Evolutionary conservation across 805 yeast species (phyloP).

Genomic region (Lipomyces mesembrius): DNA sequence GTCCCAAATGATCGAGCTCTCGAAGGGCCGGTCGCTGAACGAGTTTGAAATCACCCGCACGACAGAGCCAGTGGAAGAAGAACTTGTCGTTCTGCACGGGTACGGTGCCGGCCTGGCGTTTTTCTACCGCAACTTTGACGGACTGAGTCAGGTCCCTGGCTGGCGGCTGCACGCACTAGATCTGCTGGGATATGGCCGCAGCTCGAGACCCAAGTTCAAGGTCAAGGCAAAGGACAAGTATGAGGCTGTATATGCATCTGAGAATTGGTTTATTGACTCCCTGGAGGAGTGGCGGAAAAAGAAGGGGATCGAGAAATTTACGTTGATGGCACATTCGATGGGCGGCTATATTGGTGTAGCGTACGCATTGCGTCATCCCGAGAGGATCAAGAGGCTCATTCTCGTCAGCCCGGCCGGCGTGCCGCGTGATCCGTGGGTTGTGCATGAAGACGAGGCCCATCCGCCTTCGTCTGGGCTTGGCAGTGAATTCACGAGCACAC

Average conservation of each 20-base stretch:
- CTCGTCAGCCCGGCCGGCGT: constrained; percentile 92
- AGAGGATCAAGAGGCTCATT: constrained; percentile 66
- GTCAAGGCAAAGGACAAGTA: constrained; percentile 41
- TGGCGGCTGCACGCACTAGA: constrained; percentile 89
- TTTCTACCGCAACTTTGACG: constrained; percentile 70
- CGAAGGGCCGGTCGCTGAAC: constrained; percentile 60
- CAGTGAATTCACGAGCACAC: constrained; percentile 25
- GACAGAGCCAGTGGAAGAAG: constrained; percentile 47
- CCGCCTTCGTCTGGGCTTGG: constrained; percentile 21
- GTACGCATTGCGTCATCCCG: constrained; percentile 66
- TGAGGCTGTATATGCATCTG: constrained; percentile 57
- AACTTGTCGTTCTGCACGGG: constrained; percentile 81
- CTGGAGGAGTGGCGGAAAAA: constrained; percentile 64
- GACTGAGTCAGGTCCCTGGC: constrained; percentile 47
- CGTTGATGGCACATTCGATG: constrained; percentile 84
- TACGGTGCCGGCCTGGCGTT: constrained; percentile 91
- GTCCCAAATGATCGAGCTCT: constrained; percentile 61
- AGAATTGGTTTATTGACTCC: constrained; percentile 67
- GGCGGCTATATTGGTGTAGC: constrained; percentile 83
- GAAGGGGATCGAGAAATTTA: constrained; percentile 56
- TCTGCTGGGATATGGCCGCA: constrained; percentile 86
- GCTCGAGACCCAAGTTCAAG: constrained; percentile 73
- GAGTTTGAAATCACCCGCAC: constrained; percentile 63
- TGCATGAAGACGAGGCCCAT: constrained; percentile 23
- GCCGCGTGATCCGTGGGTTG: constrained; percentile 44